Evolutionary conservation across 345 rosid species (phyloP).

Genomic region (Crucihimalaya himalaica): DNA sequence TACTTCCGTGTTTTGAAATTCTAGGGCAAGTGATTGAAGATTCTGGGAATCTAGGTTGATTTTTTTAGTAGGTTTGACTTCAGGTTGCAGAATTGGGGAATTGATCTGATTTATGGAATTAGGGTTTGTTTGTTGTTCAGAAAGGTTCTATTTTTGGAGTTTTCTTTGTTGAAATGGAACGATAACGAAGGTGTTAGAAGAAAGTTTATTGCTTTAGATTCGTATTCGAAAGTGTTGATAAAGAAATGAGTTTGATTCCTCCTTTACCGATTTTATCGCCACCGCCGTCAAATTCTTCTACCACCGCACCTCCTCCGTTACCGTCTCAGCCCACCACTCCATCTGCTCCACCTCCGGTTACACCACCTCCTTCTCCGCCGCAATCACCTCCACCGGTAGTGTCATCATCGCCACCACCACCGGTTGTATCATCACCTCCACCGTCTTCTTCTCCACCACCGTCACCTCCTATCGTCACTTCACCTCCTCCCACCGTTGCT

Average conservation of each 20-base stretch:
- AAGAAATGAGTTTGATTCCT: slow-evolving; percentile 57
- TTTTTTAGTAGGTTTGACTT: slow-evolving; percentile 18
- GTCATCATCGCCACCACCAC: slow-evolving; percentile 46
- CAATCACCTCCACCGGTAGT: slow-evolving; percentile 50
- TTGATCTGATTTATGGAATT: slow-evolving; percentile 14
- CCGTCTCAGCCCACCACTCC: slow-evolving; percentile 46
- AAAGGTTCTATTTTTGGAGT: slow-evolving; percentile 24
- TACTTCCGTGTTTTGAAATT: slow-evolving; percentile 29
- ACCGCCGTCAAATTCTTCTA: slow-evolving; percentile 45
- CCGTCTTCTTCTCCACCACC: slow-evolving; percentile 52
- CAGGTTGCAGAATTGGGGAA: neutral
- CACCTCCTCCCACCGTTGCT: slow-evolving; percentile 53
- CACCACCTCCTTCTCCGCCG: slow-evolving; percentile 47
- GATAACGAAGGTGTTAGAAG: slow-evolving; percentile 5
- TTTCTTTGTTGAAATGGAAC: slow-evolving; percentile 18
- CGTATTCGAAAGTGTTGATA: neutral
- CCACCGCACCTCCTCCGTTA: slow-evolving; percentile 51
- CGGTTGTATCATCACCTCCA: slow-evolving; percentile 47
- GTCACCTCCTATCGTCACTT: slow-evolving; percentile 46
- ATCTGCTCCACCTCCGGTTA: slow-evolving; percentile 55
- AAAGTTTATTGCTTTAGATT: slow-evolving; percentile 6
- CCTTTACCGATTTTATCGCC: slow-evolving; percentile 50
- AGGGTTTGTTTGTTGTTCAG: slow-evolving; percentile 17
- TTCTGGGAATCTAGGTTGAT: slow-evolving; percentile 15
- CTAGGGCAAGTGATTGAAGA: neutral